Evolutionary conservation across 2,329 filamentous ascomycete species (phyloP).

Genomic region (Neofusicoccum sp.): DNA sequence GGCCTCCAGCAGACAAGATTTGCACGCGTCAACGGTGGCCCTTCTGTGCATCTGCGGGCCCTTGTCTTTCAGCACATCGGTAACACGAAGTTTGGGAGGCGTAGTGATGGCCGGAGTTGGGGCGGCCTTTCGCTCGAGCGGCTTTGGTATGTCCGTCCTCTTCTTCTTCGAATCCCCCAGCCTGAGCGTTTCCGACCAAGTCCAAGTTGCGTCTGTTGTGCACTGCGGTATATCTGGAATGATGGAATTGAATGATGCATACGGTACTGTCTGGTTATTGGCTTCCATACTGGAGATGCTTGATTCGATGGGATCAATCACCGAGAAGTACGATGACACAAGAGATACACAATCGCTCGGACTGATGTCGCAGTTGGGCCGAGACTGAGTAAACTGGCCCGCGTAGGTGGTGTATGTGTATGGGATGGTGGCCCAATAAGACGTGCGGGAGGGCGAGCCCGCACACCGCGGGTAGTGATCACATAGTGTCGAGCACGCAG

Average conservation of each 20-base stretch:
- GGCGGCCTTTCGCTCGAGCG: background rate
- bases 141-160: background rate
- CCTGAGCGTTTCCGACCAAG: background rate
- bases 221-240: background rate
- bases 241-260: background rate
- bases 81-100: background rate
- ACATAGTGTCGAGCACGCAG: background rate
- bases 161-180: background rate
- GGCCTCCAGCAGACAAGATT: background rate
- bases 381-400: background rate
- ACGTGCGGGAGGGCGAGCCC: background rate
- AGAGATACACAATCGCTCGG: background rate
- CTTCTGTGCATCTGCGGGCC: background rate
- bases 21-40: background rate
- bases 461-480: slow-evolving; percentile 2
- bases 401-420: slow-evolving; percentile 1
- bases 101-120: background rate
- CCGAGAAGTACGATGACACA: background rate
- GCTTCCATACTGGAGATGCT: background rate
- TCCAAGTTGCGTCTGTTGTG: background rate
- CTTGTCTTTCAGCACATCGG: background rate
- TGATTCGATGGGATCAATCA: background rate
- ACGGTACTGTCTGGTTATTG: background rate
- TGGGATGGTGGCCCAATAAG: background rate
- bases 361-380: background rate